phyloP scores from a whole-genome alignment of 768 basidiomycete genomes.

The Trametes cubensis region DNA sequence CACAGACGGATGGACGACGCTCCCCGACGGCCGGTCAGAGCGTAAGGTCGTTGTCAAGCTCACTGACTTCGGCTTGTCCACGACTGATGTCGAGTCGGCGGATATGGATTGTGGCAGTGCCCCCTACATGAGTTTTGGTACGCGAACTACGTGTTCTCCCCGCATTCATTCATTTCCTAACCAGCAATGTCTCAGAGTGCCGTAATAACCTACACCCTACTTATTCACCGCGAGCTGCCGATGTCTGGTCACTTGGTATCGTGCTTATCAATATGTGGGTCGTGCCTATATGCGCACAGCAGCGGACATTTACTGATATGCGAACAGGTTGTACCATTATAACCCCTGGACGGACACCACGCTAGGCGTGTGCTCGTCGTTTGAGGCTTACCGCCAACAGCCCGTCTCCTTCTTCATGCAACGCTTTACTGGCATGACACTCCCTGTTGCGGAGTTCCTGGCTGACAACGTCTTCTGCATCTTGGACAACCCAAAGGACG shows the following conservation, averaged over 20 bases:
- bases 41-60: conserved; percentile 95
- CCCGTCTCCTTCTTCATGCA: conserved; percentile 86
- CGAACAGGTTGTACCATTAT: conserved; percentile 86
- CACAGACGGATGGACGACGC: conserved; percentile 70
- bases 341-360: conserved; percentile 98
- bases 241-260: conserved; percentile 98
- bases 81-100: conserved; percentile 82
- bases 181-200: conserved; percentile 65
- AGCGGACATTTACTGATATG: conserved; percentile 11
- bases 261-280: conserved; percentile 97
- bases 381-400: conserved; percentile 75
- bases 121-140: conserved; percentile 98
- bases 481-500: conserved; percentile 64
- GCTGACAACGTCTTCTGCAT: conserved; percentile 84
- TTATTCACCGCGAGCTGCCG: conserved; percentile 92
- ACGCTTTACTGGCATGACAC: conserved; percentile 89
- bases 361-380: conserved; percentile 77
- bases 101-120: conserved; percentile 99
- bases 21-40: conserved; percentile 61
- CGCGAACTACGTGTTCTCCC: conserved; percentile 32
- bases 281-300: conserved; percentile 8
- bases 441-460: conserved; percentile 84
- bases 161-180: conserved; percentile 21
- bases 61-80: conserved; percentile 95
- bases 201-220: conserved; percentile 96